phyloP scores from a whole-genome alignment of 2,329 filamentous ascomycete species.

The Diaporthe ampelina region DNA sequence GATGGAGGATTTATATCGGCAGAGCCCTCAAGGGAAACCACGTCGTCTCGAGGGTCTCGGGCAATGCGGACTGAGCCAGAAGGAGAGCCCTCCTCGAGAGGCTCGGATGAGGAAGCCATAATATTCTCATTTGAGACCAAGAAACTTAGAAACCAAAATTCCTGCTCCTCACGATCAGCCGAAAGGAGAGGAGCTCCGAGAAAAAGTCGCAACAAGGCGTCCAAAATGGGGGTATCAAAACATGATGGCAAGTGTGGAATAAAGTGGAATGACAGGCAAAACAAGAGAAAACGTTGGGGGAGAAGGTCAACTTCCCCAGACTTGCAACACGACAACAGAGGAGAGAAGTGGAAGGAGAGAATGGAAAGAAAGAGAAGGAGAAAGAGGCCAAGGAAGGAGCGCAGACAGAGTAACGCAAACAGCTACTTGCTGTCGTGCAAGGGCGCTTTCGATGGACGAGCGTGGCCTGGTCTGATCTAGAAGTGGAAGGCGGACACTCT shows the following conservation, averaged over 20 bases:
- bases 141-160: constrained; percentile 33
- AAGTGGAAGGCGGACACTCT: constrained; percentile 10
- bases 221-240: constrained; percentile 39
- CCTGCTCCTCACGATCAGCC: constrained; percentile 32
- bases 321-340: constrained; percentile 5
- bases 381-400: constrained; percentile 22
- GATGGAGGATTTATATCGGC: constrained; percentile 7
- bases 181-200: constrained; percentile 27
- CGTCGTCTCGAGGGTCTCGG: neutral
- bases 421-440: constrained; percentile 25
- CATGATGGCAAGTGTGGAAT: constrained; percentile 33
- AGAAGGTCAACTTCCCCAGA: constrained; percentile 39
- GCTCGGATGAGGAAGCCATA: constrained; percentile 39
- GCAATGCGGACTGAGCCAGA: constrained; percentile 37
- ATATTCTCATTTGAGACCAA: constrained; percentile 33
- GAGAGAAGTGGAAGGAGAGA: constrained; percentile 23
- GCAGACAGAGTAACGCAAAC: constrained; percentile 22
- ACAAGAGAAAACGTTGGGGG: constrained; percentile 15
- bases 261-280: constrained; percentile 20
- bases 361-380: constrained; percentile 16
- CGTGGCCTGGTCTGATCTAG: constrained; percentile 16
- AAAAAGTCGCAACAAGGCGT: constrained; percentile 35
- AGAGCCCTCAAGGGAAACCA: neutral
- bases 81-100: constrained; percentile 30
- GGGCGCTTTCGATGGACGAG: constrained; percentile 29